phyloP scores from a whole-genome alignment of 768 basidiomycete genomes.

The Russula compacta region DNA sequence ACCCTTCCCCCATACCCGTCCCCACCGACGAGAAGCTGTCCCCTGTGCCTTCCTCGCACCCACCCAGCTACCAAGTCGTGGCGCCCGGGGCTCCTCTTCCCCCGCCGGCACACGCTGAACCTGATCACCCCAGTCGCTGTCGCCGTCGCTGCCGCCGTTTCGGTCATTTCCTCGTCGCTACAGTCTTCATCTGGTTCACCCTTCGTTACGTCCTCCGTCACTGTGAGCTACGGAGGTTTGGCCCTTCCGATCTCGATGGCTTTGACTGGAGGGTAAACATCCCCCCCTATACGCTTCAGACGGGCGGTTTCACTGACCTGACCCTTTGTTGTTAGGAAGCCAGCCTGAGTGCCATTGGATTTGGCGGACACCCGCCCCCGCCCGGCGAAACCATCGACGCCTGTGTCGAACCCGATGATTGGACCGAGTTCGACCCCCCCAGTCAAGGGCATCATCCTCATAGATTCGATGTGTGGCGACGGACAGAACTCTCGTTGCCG shows the following conservation, averaged over 20 bases:
- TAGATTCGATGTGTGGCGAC: neutral
- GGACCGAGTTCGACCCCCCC: slow-evolving; percentile 1
- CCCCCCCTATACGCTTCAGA: neutral
- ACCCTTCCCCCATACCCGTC: neutral
- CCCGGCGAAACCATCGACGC: neutral
- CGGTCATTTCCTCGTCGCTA: neutral
- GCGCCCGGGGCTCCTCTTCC: neutral
- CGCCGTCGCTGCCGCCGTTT: slow-evolving; percentile 1
- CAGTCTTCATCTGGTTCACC: neutral
- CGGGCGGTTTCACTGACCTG: neutral
- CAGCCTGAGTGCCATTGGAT: neutral
- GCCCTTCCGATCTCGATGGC: neutral
- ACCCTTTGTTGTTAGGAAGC: neutral
- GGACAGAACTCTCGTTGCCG: slow-evolving; percentile 6
- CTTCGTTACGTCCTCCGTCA: neutral
- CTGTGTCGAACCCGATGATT: slow-evolving; percentile 3
- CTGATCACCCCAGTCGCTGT: neutral
- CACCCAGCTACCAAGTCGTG: neutral
- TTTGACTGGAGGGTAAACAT: neutral
- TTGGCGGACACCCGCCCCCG: neutral
- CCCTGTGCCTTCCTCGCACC: neutral
- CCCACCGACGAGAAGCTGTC: slow-evolving; percentile 1
- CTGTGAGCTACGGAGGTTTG: neutral
- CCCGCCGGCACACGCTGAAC: neutral
- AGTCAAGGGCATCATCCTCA: neutral